Base-by-base conservation (phyloP, 75 land plant genomes). In the Cunninghamia lanceolata region DNA sequence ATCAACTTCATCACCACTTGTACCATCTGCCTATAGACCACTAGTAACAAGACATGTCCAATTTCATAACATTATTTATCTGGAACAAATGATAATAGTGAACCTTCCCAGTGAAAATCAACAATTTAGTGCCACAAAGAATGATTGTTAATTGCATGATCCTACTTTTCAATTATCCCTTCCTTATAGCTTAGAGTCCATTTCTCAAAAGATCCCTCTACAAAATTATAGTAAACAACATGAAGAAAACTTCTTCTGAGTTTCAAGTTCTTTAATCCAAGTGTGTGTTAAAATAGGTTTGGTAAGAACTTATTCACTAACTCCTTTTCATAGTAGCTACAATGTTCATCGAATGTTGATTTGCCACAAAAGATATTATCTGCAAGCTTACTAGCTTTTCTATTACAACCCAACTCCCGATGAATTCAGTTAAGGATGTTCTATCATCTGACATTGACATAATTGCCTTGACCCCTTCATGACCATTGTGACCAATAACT, bases 281-380 rank as follows among this genome's bases (percentile, higher is more conserved):
- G 95, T 94, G 79, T 93, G 95, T 16, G 94, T 90, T n/a, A 96
- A 88, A n/a, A n/a, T 38, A 96, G 86, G 82, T 93, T 94, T 52
- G 86, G 52, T 82, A 96, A 81, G 38, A 97, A 96, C 30, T 85
- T 73, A 53, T 95, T 95, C 21, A 96, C 86, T 2, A 97, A 93
- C 87, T 96, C 99, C 96, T 95, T 97, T 88, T 96, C 99, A 85
- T 97, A 95, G 88, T 89, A 89, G n/a, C 71, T 85, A 88, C 99
- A 97, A 87, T 94, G 96, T 16, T 89, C 91, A n/a, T 97, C 99
- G 77, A 94, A 89, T 88, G 90, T 28, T 86, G 90, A 38, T 91
- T n/a, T n/a, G n/a, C n/a, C n/a, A n/a, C n/a, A n/a, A n/a, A n/a
- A n/a, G n/a, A n/a, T n/a, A n/a, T n/a, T 42, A 95, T 89, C 17